Base-by-base conservation (phyloP, 2,329 filamentous ascomycete species). In the Sporothrix euskadiensis region DNA sequence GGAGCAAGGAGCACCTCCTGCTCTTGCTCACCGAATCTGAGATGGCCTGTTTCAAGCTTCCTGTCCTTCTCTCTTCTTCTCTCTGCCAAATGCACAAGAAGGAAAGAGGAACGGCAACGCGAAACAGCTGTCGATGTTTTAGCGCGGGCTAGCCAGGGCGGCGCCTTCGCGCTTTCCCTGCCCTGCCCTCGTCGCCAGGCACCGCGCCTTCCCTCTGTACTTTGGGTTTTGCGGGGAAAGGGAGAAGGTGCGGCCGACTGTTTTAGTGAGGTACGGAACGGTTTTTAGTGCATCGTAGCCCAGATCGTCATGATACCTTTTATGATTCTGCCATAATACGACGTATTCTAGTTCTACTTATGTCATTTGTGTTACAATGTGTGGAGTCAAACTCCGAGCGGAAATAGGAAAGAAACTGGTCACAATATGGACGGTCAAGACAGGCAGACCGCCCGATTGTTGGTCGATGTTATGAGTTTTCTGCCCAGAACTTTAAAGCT, bases 171-270 rank as follows among this genome's bases (percentile, higher is more conserved):
- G 30, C 39, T 65, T 22, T 19, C n/a, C 35, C 12, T 26, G 59
- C 61, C 61, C 39, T 30, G 61, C 9, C 39, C 22, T 63, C 19
- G 8, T 12, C 19, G 47, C 9, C 66, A 69, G 66, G 66, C 44
- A 56, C 66, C 68, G 19, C 68, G 9, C 61, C 22, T 59, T 47
- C 10, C 41, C 69, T 54, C 26, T 71, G 69, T 39, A 63, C 52
- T 71, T 56, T 4, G 14, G 4, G 4, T 49, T 49, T 73, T 73
- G 72, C 72, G 72, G 72, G 72, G 72, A 68, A 73, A 30, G 26
- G 26, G 26, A 39, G 41, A 52, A 19, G n/a, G 22, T 5, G 7
- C 22, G 39, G n/a, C 49, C 47, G 4, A 47, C 22, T 9, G 22
- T 59, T 71, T 39, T 68, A 32, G 41, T 49, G 26, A 68, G 44